Evolutionary conservation across 371 early-diverging fungal species (phyloP).

Genomic region (Zancudomyces culisetae): DNA sequence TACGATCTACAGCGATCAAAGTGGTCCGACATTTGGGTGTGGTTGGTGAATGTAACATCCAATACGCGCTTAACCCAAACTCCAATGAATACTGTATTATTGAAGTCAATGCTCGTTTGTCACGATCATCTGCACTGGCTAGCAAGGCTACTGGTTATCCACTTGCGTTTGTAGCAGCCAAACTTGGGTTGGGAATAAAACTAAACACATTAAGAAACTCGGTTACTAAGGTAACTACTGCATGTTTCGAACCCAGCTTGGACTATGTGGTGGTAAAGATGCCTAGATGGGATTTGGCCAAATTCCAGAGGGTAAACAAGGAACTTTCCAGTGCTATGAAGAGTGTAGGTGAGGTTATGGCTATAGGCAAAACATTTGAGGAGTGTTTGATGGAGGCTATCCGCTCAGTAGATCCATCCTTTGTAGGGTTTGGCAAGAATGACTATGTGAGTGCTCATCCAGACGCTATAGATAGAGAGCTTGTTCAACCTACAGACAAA

Average conservation of each 20-base stretch:
- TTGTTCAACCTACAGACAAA: slow-evolving; percentile 67
- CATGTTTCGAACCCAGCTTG: slow-evolving; percentile 87
- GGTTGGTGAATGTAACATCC: slow-evolving; percentile 93
- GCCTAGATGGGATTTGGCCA: slow-evolving; percentile 90
- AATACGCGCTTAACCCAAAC: slow-evolving; percentile 88
- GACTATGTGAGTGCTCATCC: slow-evolving; percentile 39
- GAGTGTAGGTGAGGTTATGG: slow-evolving; percentile 92
- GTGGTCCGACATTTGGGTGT: slow-evolving; percentile 76
- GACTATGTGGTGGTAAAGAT: slow-evolving; percentile 91
- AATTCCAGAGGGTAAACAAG: slow-evolving; percentile 77
- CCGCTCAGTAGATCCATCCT: slow-evolving; percentile 72
- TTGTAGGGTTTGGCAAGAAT: slow-evolving; percentile 58
- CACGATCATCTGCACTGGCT: slow-evolving; percentile 76
- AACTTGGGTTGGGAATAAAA: slow-evolving; percentile 79
- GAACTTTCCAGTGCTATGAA: slow-evolving; percentile 83
- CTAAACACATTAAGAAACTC: slow-evolving; percentile 72
- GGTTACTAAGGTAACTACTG: slow-evolving; percentile 83
- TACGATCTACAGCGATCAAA: slow-evolving; percentile 72
- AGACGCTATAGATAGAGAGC: slow-evolving; percentile 61
- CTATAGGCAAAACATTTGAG: slow-evolving; percentile 85
- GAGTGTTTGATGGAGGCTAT: slow-evolving; percentile 92
- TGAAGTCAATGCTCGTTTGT: slow-evolving; percentile 92
- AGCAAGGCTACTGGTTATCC: slow-evolving; percentile 96
- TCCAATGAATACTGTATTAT: slow-evolving; percentile 86
- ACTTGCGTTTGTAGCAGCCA: slow-evolving; percentile 92